Conservation (phyloP, 177 flowering plant genomes). For the Vitis hybrid region DNA sequence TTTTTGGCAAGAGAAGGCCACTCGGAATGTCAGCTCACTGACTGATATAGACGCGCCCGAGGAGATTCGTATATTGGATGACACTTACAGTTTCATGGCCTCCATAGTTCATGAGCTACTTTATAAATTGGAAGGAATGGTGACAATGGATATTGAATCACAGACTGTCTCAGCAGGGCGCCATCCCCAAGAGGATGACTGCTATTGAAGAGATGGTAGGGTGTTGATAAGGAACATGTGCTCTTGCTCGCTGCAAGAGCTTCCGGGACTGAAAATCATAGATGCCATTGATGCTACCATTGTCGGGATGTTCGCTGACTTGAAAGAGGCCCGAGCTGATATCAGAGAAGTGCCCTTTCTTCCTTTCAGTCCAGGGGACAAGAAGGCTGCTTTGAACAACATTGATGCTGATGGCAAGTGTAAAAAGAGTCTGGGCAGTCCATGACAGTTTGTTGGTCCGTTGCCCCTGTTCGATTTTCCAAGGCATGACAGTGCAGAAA, state of each 20-base stretch:
- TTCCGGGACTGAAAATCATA: slow-evolving; percentile 63
- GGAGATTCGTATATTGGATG: too few species aligned
- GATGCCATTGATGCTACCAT: slow-evolving; percentile 79
- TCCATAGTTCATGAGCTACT: too few species aligned
- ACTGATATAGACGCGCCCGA: too few species aligned
- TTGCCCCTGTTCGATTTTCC: slow-evolving; percentile 74
- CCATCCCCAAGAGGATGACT: slow-evolving; percentile 81
- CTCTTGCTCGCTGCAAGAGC: slow-evolving; percentile 71
- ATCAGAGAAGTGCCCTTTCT: slow-evolving; percentile 64
- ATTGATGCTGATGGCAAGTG: slow-evolving; percentile 58
- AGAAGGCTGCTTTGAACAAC: slow-evolving; percentile 75
- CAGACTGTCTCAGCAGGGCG: slow-evolving; percentile 77
- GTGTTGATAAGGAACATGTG: slow-evolving; percentile 63
- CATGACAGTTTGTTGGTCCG: slow-evolving; percentile 75
- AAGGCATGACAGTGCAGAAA: slow-evolving; percentile 78
- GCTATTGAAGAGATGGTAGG: slow-evolving; percentile 84
- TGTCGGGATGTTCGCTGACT: slow-evolving; percentile 77
- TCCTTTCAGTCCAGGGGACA: slow-evolving; percentile 74
- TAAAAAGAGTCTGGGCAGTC: slow-evolving; percentile 4
- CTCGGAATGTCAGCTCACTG: too few species aligned
- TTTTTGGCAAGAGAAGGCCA: too few species aligned
- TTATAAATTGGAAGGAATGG: slow-evolving; percentile 6
- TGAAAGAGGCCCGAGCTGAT: slow-evolving; percentile 77
- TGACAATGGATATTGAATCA: slow-evolving; percentile 84
- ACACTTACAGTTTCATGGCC: too few species aligned